A percentile compares a stretch with the other conserved stretches of the same genome.
Evolutionary conservation across 352 stramenopile genomes (phyloP).

Genomic region (Globisporangium splendens): DNA sequence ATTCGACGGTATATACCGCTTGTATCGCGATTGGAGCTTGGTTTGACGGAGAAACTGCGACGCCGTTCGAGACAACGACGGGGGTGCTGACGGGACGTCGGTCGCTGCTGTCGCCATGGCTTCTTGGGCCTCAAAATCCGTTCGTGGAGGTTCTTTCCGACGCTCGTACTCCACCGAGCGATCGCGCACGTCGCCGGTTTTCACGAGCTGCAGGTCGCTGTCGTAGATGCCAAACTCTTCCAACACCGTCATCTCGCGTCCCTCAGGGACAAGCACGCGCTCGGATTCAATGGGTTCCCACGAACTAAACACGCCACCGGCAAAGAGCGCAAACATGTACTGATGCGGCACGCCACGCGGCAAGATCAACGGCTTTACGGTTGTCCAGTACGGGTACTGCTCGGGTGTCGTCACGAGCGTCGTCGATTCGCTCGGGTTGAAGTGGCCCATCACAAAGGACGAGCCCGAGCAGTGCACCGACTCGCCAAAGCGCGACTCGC

Average conservation of each 20-base stretch:
- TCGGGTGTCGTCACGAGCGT: constrained; percentile 95
- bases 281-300: constrained; percentile 80
- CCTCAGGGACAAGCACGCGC: constrained; percentile 69
- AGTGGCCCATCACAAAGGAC: constrained; percentile 85
- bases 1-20: constrained; percentile 70
- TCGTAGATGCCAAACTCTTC: constrained; percentile 77
- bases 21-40: constrained; percentile 81
- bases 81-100: constrained; percentile 3
- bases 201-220: constrained; percentile 55
- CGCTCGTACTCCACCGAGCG: constrained; percentile 63
- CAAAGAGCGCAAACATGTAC: constrained; percentile 91
- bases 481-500: constrained; percentile 69
- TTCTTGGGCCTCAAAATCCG: constrained; percentile 11
- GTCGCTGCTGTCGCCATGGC: constrained; percentile 11
- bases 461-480: constrained; percentile 75
- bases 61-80: constrained; percentile 25
- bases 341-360: constrained; percentile 75
- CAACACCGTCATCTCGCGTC: constrained; percentile 74
- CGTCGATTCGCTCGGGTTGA: constrained; percentile 87
- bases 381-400: constrained; percentile 96
- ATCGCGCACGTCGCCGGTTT: constrained; percentile 48
- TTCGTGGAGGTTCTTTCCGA: constrained; percentile 18
- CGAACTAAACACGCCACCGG: constrained; percentile 75
- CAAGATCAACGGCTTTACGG: constrained; percentile 91
- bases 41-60: constrained; percentile 57